These are phyloP conservation scores for Tuber magnatum DNA, from an alignment of 495 filamentous ascomycete species.

Conservation along the genomic window DNA sequence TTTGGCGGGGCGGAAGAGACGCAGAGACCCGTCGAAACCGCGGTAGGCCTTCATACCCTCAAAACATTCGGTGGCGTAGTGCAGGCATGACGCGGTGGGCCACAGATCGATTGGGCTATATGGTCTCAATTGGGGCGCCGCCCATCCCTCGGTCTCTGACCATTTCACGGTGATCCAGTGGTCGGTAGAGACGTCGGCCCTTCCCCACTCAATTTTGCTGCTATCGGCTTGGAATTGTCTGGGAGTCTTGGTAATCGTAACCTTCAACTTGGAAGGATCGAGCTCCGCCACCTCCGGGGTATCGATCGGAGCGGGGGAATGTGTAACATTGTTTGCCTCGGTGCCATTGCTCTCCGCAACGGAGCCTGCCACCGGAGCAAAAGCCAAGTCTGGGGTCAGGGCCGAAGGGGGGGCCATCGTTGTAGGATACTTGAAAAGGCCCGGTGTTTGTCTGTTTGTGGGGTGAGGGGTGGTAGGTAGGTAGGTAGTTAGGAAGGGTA, in stretches of 20 bases:
- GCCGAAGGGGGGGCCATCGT: slow-evolving; percentile 31
- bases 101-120: slow-evolving; percentile 73
- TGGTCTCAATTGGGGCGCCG: slow-evolving; percentile 66
- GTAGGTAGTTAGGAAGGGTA: neutral
- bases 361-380: slow-evolving; percentile 10
- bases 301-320: slow-evolving; percentile 6
- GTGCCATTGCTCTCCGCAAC: slow-evolving; percentile 9
- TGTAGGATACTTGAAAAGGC: neutral
- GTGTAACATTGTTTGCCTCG: neutral
- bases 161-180: slow-evolving; percentile 80
- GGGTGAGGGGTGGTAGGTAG: slow-evolving; percentile 1
- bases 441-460: neutral
- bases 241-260: slow-evolving; percentile 59
- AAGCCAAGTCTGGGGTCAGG: slow-evolving; percentile 6
- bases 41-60: slow-evolving; percentile 86
- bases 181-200: slow-evolving; percentile 65
- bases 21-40: slow-evolving; percentile 70
- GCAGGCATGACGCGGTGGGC: slow-evolving; percentile 75
- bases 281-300: slow-evolving; percentile 44
- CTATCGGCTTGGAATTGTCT: slow-evolving; percentile 58
- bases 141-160: slow-evolving; percentile 64
- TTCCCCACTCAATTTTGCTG: slow-evolving; percentile 46
- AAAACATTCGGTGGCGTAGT: slow-evolving; percentile 91
- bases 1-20: slow-evolving; percentile 73
- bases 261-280: slow-evolving; percentile 65